Percentiles rank a stretch among this genome's conserved stretches.
Evolutionary conservation across 305 asterid species (phyloP).

Genomic region (Solanum hybrid): DNA sequence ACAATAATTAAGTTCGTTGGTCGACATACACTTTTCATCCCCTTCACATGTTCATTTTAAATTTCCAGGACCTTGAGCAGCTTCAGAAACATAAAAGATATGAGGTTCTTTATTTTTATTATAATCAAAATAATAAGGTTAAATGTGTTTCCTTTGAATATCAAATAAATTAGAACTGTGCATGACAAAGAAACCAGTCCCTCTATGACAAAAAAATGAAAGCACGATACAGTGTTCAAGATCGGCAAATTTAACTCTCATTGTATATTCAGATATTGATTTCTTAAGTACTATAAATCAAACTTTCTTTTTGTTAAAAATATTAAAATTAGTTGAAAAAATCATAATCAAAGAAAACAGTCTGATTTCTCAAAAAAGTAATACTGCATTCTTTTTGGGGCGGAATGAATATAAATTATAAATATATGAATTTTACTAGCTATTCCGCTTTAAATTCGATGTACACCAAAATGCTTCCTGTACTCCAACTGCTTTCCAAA

Average conservation of each 20-base stretch:
- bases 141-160: background rate
- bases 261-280: background rate
- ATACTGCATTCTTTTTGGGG: background rate
- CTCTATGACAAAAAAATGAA: no score
- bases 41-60: background rate
- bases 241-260: background rate
- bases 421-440: background rate
- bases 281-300: background rate
- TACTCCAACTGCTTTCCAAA: background rate
- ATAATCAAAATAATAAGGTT: background rate
- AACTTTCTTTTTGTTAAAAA: background rate
- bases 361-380: background rate
- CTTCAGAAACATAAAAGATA: background rate
- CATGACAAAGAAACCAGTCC: background rate
- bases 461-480: slow-evolving; percentile 6
- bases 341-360: background rate
- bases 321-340: background rate
- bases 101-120: background rate
- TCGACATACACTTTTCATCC: background rate
- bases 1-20: background rate
- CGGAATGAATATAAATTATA: background rate
- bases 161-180: background rate
- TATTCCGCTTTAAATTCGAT: background rate
- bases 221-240: background rate
- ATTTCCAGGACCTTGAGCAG: background rate